Percentiles rank a stretch among this genome's conserved stretches.
Conservation (phyloP, 2,329 filamentous ascomycete species). For the Trichoderma endophyticum region DNA sequence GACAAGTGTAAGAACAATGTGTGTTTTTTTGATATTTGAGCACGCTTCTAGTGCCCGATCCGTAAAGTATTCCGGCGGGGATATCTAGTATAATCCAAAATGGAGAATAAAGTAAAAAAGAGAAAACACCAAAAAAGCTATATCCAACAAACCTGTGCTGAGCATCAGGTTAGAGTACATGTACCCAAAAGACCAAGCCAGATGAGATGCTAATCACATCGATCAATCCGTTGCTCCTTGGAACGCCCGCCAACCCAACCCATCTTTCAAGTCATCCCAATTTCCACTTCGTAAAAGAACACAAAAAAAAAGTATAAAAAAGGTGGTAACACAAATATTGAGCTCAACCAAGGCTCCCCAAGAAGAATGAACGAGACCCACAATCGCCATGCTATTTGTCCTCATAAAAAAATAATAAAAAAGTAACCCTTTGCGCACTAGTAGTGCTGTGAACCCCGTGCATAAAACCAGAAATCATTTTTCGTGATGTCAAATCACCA, state of each 20-base stretch:
- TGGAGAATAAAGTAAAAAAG: not conserved
- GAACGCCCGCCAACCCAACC: slow-evolving; percentile 17
- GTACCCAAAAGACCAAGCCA: slow-evolving; percentile 11
- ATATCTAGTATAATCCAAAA: slow-evolving; percentile 18
- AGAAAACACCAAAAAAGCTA: not conserved
- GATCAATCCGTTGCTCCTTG: slow-evolving; percentile 17
- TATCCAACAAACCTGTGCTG: slow-evolving; percentile 15
- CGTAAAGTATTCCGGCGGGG: slow-evolving; percentile 13
- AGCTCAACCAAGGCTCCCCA: slow-evolving; percentile 14
- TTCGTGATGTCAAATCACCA: slow-evolving; percentile 12
- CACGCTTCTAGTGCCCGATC: slow-evolving; percentile 9
- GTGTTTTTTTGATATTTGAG: slow-evolving; percentile 5
- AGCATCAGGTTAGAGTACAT: slow-evolving; percentile 4
- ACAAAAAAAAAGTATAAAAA: not conserved
- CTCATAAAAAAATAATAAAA: slow-evolving; percentile 6
- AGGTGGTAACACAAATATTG: slow-evolving; percentile 17
- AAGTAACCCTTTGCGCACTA: not conserved
- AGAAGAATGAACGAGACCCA: slow-evolving; percentile 14
- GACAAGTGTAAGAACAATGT: not conserved
- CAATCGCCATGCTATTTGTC: slow-evolving; percentile 19
- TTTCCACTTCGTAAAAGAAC: slow-evolving; percentile 1
- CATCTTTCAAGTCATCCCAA: slow-evolving; percentile 14
- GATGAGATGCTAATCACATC: slow-evolving; percentile 15
- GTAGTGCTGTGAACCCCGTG: not conserved
- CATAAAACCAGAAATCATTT: slow-evolving; percentile 12